Conservation (phyloP, 2,329 filamentous ascomycete species). For the Beauveria australis region DNA sequence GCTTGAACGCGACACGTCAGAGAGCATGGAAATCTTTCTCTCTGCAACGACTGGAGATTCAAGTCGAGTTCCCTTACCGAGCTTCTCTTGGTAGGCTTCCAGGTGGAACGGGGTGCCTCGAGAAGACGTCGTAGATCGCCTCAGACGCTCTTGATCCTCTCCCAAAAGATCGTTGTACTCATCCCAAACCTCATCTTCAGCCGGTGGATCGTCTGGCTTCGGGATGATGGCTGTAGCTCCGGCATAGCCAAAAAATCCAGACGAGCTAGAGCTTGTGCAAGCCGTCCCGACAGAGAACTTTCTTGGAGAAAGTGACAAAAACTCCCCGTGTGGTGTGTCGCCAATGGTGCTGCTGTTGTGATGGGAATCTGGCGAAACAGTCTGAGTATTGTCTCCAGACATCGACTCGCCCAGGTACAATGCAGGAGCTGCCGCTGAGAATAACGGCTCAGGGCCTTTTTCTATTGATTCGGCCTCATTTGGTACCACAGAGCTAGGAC, state of each 20-base stretch:
- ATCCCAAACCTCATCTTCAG: conserved; percentile 86
- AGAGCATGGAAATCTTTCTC: conserved; percentile 25
- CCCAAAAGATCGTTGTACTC: conserved; percentile 88
- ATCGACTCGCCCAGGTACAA: conserved; percentile 28
- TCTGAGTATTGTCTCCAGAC: conserved; percentile 23
- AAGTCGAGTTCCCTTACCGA: conserved; percentile 28
- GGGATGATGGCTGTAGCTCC: conserved; percentile 59
- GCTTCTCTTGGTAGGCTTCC: conserved; percentile 36
- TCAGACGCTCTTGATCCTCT: conserved; percentile 40
- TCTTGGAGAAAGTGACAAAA: conserved; percentile 64
- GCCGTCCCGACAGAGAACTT: conserved; percentile 60
- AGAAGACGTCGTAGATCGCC: conserved; percentile 47
- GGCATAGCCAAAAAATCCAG: conserved; percentile 47
- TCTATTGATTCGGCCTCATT: conserved; percentile 33
- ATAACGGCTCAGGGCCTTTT: conserved; percentile 38
- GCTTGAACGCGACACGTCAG: conserved; percentile 36
- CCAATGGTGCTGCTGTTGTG: not conserved
- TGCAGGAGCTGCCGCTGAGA: conserved; percentile 31
- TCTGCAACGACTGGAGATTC: conserved; percentile 38
- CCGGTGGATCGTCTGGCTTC: conserved; percentile 50
- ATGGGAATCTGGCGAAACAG: conserved; percentile 11
- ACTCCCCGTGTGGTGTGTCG: conserved; percentile 40
- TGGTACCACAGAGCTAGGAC: conserved; percentile 21
- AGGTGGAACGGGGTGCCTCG: conserved; percentile 48
- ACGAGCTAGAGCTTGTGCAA: conserved; percentile 53